Percentiles rank a stretch among this genome's conserved stretches.
Conservation (phyloP, 768 basidiomycete genomes). For the Boletus edulis region DNA sequence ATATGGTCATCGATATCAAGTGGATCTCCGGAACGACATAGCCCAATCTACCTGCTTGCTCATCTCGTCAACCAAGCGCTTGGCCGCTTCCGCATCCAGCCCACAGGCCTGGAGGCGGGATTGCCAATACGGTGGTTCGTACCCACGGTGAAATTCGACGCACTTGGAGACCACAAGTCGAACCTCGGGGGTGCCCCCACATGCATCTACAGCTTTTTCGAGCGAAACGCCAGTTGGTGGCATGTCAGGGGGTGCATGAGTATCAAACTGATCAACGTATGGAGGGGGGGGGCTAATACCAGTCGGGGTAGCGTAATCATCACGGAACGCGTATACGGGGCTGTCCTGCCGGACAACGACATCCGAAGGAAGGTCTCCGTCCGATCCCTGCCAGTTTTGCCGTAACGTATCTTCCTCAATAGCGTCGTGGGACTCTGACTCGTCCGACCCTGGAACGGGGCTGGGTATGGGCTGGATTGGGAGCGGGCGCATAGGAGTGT, state of each 20-base stretch:
- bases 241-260: slow-evolving; percentile 7
- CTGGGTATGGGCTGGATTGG: slow-evolving; percentile 19
- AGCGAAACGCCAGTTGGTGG: slow-evolving; percentile 16
- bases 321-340: slow-evolving; percentile 10
- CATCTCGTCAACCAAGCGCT: slow-evolving; percentile 27
- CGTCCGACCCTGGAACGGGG: slow-evolving; percentile 12
- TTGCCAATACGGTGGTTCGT: slow-evolving; percentile 30
- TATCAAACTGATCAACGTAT: slow-evolving; percentile 7
- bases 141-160: slow-evolving; percentile 22
- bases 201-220: slow-evolving; percentile 20
- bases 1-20: neutral
- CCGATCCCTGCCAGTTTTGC: slow-evolving; percentile 5
- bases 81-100: slow-evolving; percentile 13
- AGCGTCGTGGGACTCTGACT: neutral
- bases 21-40: neutral
- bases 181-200: slow-evolving; percentile 16
- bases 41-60: slow-evolving; percentile 23
- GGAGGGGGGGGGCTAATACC: slow-evolving; percentile 19
- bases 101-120: slow-evolving; percentile 21
- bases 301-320: neutral
- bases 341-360: slow-evolving; percentile 22
- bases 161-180: slow-evolving; percentile 22
- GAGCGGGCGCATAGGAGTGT: slow-evolving; percentile 10
- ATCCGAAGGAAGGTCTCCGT: neutral
- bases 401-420: neutral